These are phyloP conservation scores for Kwoniella shivajii DNA, from an alignment of 1,284 basidiomycete genomes.

Conservation along the genomic window DNA sequence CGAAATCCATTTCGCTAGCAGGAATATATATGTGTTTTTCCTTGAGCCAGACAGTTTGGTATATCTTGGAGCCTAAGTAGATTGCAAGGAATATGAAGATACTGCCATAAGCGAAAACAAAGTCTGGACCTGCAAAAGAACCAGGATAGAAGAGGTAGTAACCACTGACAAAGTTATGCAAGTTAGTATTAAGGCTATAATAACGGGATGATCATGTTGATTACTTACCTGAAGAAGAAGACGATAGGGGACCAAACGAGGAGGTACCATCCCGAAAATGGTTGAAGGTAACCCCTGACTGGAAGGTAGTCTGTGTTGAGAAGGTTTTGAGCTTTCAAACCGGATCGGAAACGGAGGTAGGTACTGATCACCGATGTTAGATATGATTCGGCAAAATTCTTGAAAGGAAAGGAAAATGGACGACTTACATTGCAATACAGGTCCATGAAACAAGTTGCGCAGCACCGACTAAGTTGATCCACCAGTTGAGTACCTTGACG, in stretches of 20 bases:
- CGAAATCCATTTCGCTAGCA: conserved; percentile 26
- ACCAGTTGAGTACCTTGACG: conserved; percentile 41
- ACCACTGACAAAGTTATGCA: conserved; percentile 13
- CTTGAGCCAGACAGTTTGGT: conserved; percentile 21
- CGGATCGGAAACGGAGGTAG: conserved; percentile 38
- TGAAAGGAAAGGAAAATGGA: too few relatives aligned
- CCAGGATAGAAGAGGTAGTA: conserved; percentile 34
- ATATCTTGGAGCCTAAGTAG: conserved; percentile 35
- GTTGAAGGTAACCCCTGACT: conserved; percentile 25
- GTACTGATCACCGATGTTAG: conserved; percentile 14
- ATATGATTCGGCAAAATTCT: not conserved
- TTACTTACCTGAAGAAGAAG: conserved; percentile 30
- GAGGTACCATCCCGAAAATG: conserved; percentile 31
- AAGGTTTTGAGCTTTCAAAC: conserved; percentile 35
- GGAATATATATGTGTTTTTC: conserved; percentile 15
- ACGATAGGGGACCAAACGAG: conserved; percentile 32
- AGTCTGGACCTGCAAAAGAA: conserved; percentile 23
- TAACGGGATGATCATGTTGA: too few relatives aligned
- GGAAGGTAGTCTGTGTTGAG: conserved; percentile 24
- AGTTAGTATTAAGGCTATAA: not conserved
- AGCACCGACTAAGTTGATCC: conserved; percentile 31
- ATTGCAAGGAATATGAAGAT: conserved; percentile 42
- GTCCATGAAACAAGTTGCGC: conserved; percentile 38
- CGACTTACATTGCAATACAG: conserved; percentile 21
- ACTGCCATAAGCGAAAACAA: conserved; percentile 39